Evolutionary conservation across 768 basidiomycete genomes (phyloP).

Genomic region (Tricholomella constricta): DNA sequence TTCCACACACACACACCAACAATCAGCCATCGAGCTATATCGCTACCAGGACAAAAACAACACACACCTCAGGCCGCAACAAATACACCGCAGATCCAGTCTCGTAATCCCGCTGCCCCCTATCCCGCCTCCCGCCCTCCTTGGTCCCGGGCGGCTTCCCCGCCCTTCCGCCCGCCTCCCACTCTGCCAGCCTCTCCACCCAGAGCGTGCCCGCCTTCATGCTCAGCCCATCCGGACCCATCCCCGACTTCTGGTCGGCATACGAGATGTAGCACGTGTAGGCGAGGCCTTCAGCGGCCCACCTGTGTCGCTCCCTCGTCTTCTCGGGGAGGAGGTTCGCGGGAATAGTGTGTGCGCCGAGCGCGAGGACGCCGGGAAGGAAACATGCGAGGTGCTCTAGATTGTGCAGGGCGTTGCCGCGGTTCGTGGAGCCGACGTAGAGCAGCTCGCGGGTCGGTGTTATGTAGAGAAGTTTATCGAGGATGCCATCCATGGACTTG

Average conservation of each 20-base stretch:
- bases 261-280: conserved; percentile 70
- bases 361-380: conserved; percentile 64
- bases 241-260: conserved; percentile 62
- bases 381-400: conserved; percentile 75
- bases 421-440: conserved; percentile 57
- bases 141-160: conserved; percentile 49
- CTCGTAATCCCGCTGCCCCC: conserved; percentile 52
- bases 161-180: conserved; percentile 43
- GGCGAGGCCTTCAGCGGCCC: conserved; percentile 73
- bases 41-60: too few species aligned
- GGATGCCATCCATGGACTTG: conserved; percentile 51
- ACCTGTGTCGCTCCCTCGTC: conserved; percentile 53
- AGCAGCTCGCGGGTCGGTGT: conserved; percentile 59
- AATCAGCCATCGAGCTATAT: background rate
- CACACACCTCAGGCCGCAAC: conserved; percentile 66
- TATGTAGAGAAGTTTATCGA: conserved; percentile 58
- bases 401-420: conserved; percentile 38
- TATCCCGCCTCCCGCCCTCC: conserved; percentile 30
- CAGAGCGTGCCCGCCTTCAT: conserved; percentile 45
- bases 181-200: conserved; percentile 47
- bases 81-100: conserved; percentile 45
- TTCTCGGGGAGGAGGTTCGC: conserved; percentile 27
- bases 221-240: conserved; percentile 60
- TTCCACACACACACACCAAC: background rate
- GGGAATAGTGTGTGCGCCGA: conserved; percentile 55